Evolutionary conservation across 768 basidiomycete species (phyloP), one percentile per base, ranked within the genome.

Genomic region (Lentinula detonsa): DNA sequence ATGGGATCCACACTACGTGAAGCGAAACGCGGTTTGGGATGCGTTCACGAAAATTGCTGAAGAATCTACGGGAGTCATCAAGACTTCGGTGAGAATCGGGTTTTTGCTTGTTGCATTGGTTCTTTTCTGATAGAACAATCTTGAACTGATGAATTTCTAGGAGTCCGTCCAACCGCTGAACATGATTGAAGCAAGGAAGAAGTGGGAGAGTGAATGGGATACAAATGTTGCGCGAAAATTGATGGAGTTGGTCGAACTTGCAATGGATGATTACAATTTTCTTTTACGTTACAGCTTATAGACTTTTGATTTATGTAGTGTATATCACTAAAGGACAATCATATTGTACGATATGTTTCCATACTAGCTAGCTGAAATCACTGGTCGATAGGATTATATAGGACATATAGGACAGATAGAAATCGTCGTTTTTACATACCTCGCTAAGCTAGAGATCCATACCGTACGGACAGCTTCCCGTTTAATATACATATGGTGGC

Each of bases 151-250:
- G 15, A 31, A 48, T 18, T 23, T 50, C 3, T 18, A 59, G 48
- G 35, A 50, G 31, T 5, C 18, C 15, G 23, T 48, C 28, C 23
- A 37, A 7, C 45, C 58, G 15, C 46, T 37, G 5, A 16, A 49
- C n/a, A 33, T 59, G 13, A 9, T 10, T 34, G 42, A 59, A 39
- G 37, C 46, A 52, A 33, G 11, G 23, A 34, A 60, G 21, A 60
- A 52, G 28, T 60, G 59, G 59, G 50, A 16, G 13, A 33, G n/a
- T 16, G 59, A 60, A 18, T 60, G 59, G 59, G 50, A 60, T 40
- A n/a, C 2, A 23, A 28, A 60, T 10, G 50, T 43, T 35, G 59
- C 59, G n/a, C 45, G 37, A 31, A 37, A 52, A 34, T 35, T 60
- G 50, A 16, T 5, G 21, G 50, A 52, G n/a, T 35, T 40, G 23